These are phyloP conservation scores for Lasiodiplodia theobromae DNA, from an alignment of 2,329 filamentous ascomycete genomes.

Conservation along the genomic window DNA sequence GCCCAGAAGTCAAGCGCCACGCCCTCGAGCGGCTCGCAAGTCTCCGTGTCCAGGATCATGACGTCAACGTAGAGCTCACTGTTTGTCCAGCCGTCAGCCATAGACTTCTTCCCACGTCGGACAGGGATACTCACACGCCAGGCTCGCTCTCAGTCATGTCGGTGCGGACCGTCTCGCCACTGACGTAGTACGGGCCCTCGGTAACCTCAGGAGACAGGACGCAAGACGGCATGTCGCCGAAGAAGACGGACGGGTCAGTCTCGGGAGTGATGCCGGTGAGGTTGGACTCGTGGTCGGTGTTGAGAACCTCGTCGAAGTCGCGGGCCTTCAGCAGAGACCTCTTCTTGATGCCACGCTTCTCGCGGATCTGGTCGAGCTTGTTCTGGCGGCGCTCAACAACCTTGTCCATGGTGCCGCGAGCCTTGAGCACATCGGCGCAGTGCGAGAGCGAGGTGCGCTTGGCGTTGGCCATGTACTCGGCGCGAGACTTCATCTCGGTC, in stretches of 20 bases:
- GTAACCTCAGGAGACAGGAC: slow-evolving; percentile 42
- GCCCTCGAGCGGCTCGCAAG: slow-evolving; percentile 59
- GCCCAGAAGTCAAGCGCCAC: slow-evolving; percentile 63
- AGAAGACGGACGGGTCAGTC: slow-evolving; percentile 36
- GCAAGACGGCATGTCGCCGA: slow-evolving; percentile 42
- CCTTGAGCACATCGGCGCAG: slow-evolving; percentile 50
- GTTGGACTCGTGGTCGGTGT: slow-evolving; percentile 41
- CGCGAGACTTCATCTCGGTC: slow-evolving; percentile 46
- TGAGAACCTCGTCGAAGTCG: slow-evolving; percentile 21
- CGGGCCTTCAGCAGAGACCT: slow-evolving; percentile 22
- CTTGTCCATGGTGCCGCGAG: slow-evolving; percentile 49
- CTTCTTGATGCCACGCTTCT: slow-evolving; percentile 28
- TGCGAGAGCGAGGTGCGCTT: slow-evolving; percentile 39
- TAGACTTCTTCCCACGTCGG: slow-evolving; percentile 47
- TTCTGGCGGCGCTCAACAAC: slow-evolving; percentile 51
- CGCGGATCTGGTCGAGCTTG: slow-evolving; percentile 32
- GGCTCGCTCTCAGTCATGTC: slow-evolving; percentile 57
- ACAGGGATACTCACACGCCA: slow-evolving; percentile 40
- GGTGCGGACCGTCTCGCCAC: slow-evolving; percentile 59
- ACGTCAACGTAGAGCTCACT: slow-evolving; percentile 50
- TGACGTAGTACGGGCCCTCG: slow-evolving; percentile 51
- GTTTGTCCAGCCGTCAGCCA: background rate
- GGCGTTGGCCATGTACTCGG: slow-evolving; percentile 40
- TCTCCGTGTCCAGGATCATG: slow-evolving; percentile 62
- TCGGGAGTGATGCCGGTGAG: slow-evolving; percentile 41